Conservation (phyloP, 2,329 filamentous ascomycete genomes). For the Colletotrichum filicis region DNA sequence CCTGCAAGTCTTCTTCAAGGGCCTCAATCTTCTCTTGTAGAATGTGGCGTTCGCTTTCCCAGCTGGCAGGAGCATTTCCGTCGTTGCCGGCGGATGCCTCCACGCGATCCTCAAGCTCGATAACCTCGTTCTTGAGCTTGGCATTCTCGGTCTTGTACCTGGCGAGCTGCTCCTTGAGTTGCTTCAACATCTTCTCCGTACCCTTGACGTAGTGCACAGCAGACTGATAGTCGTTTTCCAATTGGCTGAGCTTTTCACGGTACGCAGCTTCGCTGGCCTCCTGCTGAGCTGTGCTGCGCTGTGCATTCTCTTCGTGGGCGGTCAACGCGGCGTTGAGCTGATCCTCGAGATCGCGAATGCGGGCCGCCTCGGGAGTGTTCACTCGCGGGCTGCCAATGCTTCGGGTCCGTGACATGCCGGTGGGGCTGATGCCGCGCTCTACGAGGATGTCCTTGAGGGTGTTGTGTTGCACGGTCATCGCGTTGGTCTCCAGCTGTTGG, state of each 20-base stretch:
- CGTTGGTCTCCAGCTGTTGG: conserved; percentile 94
- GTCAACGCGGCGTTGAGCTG: conserved; percentile 82
- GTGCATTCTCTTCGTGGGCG: conserved; percentile 87
- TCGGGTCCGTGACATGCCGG: conserved; percentile 76
- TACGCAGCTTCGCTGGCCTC: conserved; percentile 91
- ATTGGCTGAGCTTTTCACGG: conserved; percentile 90
- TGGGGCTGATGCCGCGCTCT: conserved; percentile 87
- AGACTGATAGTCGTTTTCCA: conserved; percentile 97
- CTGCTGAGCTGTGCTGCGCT: conserved; percentile 79
- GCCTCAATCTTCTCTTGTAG: conserved; percentile 76
- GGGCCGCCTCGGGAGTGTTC: conserved; percentile 82
- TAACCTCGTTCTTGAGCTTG: conserved; percentile 85
- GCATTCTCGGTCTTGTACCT: conserved; percentile 90
- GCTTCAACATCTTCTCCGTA: conserved; percentile 98
- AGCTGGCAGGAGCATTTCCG: conserved; percentile 64
- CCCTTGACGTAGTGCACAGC: conserved; percentile 98
- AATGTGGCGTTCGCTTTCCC: conserved; percentile 78
- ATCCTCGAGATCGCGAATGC: conserved; percentile 86
- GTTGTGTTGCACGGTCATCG: conserved; percentile 89
- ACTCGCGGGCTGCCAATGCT: conserved; percentile 79
- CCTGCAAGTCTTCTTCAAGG: conserved; percentile 75
- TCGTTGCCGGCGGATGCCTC: conserved; percentile 47
- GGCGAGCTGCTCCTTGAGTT: conserved; percentile 96
- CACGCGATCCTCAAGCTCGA: conserved; percentile 68
- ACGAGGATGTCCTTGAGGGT: conserved; percentile 92